Evolutionary conservation across 164 flowering plant species (phyloP).

Genomic region (Taxillus chinensis): DNA sequence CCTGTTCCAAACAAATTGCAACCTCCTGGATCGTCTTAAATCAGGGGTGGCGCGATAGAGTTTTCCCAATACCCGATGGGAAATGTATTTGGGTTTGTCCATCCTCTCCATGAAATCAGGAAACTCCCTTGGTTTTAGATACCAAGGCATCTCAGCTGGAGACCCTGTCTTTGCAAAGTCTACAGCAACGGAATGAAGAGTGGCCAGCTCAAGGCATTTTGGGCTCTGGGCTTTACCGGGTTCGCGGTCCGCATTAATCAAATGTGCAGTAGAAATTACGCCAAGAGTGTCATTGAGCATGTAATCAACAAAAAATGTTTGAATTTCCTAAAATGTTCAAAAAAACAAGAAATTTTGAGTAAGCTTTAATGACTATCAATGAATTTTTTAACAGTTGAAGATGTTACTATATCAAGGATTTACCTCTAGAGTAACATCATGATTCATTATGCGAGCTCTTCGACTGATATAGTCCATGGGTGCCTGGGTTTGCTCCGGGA

Average conservation of each 20-base stretch:
- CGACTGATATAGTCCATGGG: conserved; percentile 88
- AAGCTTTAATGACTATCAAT: background rate
- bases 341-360: background rate
- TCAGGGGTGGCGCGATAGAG: conserved; percentile 58
- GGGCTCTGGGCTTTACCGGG: conserved; percentile 59
- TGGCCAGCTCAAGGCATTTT: conserved; percentile 73
- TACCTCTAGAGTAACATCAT: conserved; percentile 90
- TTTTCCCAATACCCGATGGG: conserved; percentile 61
- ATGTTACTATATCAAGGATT: background rate
- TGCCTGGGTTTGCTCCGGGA: conserved; percentile 45
- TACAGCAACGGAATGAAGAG: conserved; percentile 94
- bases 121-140: conserved; percentile 58
- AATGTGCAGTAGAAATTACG: conserved; percentile 63
- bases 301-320: conserved; percentile 78
- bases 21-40: conserved; percentile 2
- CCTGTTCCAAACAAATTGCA: conserved; percentile 17
- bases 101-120: conserved; percentile 90
- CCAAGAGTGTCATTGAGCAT: conserved; percentile 86
- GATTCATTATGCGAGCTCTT: conserved; percentile 77
- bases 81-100: conserved; percentile 50
- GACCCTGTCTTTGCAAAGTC: conserved; percentile 96
- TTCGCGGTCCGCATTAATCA: conserved; percentile 79
- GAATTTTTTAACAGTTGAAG: background rate
- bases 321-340: conserved; percentile 61
- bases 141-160: conserved; percentile 83